Conservation (phyloP, 73 alveolate genomes). For the Diophrys sp. region DNA sequence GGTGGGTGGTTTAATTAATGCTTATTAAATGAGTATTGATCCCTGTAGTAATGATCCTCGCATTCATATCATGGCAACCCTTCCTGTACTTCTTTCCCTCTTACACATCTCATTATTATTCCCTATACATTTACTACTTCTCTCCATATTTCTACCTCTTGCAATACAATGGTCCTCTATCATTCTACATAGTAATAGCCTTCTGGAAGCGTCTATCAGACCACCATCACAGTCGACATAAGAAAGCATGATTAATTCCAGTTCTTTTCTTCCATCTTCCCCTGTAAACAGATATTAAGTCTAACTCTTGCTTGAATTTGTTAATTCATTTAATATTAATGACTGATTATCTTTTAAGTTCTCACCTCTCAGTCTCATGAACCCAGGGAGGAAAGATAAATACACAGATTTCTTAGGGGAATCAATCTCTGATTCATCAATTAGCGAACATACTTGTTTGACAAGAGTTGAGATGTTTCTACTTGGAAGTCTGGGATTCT, state of each 20-base stretch:
- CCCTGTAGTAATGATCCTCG: too few species aligned
- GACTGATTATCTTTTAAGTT: conserved; percentile 22
- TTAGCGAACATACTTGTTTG: conserved; percentile 13
- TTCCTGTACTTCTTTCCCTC: too few species aligned
- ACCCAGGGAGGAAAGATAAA: conserved; percentile 20
- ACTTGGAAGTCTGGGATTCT: conserved; percentile 10
- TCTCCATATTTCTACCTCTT: too few species aligned
- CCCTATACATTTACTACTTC: too few species aligned
- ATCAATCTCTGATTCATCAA: conserved; percentile 27
- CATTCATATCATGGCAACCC: too few species aligned
- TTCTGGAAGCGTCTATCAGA: neutral
- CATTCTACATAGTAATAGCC: too few species aligned
- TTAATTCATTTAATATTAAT: conserved; percentile 27
- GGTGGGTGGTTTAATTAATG: too few species aligned
- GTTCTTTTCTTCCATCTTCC: conserved; percentile 2
- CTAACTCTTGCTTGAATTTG: conserved; percentile 22
- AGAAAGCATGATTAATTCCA: neutral
- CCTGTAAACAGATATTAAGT: conserved; percentile 17
- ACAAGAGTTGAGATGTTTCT: neutral
- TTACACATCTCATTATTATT: too few species aligned
- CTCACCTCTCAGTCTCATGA: conserved; percentile 17
- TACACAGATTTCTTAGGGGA: conserved; percentile 35
- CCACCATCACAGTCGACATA: too few species aligned
- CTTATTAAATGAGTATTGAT: too few species aligned
- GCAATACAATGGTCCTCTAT: too few species aligned